A percentile compares a stretch with the other conserved stretches of the same genome.
Evolutionary conservation across 2,329 filamentous ascomycete species (phyloP).

Genomic region (Raffaelea arxii): DNA sequence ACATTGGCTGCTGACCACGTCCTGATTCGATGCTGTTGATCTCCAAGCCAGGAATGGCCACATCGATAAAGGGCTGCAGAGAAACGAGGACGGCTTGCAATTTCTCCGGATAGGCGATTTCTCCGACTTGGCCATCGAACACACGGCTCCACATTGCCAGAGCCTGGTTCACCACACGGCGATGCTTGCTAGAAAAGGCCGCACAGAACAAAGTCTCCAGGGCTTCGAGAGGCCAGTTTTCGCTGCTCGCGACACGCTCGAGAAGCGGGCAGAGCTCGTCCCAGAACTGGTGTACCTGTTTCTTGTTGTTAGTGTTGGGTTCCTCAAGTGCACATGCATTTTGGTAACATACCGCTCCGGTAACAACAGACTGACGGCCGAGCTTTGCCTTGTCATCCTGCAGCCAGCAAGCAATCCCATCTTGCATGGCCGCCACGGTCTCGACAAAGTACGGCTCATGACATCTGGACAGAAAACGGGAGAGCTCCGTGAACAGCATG

Average conservation of each 20-base stretch:
- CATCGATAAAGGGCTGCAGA: constrained; percentile 43
- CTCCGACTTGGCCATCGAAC: constrained; percentile 47
- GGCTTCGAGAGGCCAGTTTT: constrained; percentile 35
- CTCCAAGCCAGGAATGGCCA: constrained; percentile 34
- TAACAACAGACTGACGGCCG: constrained; percentile 27
- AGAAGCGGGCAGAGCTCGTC: constrained; percentile 33
- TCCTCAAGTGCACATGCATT: background rate
- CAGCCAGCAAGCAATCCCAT: constrained; percentile 54
- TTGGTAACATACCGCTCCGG: constrained; percentile 33
- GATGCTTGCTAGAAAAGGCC: constrained; percentile 49
- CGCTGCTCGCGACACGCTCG: constrained; percentile 22
- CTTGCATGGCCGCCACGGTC: constrained; percentile 51
- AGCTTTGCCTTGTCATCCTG: constrained; percentile 41
- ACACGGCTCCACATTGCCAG: constrained; percentile 57
- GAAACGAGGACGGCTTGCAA: constrained; percentile 54
- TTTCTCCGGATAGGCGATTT: constrained; percentile 52
- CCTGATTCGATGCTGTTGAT: constrained; percentile 26
- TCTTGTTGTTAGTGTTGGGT: no score
- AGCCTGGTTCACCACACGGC: constrained; percentile 39
- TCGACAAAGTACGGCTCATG: constrained; percentile 40
- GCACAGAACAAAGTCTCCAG: constrained; percentile 47
- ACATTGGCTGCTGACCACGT: constrained; percentile 26
- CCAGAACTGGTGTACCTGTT: constrained; percentile 41
- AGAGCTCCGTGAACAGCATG: constrained; percentile 43
- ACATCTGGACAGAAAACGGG: constrained; percentile 41